These are phyloP conservation scores for Linanthus parryae DNA, from an alignment of 148 eudicot species.

Conservation along the genomic window DNA sequence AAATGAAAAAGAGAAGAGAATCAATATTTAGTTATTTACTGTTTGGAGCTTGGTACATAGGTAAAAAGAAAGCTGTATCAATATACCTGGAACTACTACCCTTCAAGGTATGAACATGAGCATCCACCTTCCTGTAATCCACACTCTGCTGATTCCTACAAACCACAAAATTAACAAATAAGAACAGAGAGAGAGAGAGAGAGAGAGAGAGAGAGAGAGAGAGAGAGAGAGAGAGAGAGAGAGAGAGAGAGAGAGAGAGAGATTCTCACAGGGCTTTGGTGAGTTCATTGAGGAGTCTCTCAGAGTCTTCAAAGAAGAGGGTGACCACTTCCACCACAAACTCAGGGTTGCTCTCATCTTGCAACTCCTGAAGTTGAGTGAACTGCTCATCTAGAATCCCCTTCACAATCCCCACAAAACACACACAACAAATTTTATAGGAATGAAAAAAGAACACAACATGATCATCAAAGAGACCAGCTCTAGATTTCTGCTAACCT, in stretches of 20 bases:
- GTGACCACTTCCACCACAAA: slow-evolving; percentile 70
- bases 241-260: background rate
- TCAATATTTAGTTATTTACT: too few species aligned
- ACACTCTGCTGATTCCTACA: slow-evolving; percentile 53
- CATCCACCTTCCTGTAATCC: slow-evolving; percentile 65
- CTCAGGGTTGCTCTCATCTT: slow-evolving; percentile 80
- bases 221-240: background rate
- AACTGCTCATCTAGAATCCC: slow-evolving; percentile 67
- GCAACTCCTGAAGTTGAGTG: slow-evolving; percentile 49
- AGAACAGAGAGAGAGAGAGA: background rate
- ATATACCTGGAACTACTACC: slow-evolving; percentile 90
- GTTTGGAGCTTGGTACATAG: too few species aligned
- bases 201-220: background rate
- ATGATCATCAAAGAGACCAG: background rate
- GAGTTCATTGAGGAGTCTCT: slow-evolving; percentile 55
- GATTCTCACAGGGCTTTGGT: slow-evolving; percentile 40
- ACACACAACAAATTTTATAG: background rate
- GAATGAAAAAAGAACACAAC: background rate
- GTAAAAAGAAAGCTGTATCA: too few species aligned
- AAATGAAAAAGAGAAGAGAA: background rate
- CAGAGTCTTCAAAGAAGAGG: slow-evolving; percentile 72
- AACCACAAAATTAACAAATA: background rate
- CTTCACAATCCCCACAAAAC: slow-evolving; percentile 23
- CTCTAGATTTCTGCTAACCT: slow-evolving; percentile 24
- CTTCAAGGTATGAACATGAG: slow-evolving; percentile 75